phyloP scores from a whole-genome alignment of 106 monocot species.

The Platanthera guangdongensis region DNA sequence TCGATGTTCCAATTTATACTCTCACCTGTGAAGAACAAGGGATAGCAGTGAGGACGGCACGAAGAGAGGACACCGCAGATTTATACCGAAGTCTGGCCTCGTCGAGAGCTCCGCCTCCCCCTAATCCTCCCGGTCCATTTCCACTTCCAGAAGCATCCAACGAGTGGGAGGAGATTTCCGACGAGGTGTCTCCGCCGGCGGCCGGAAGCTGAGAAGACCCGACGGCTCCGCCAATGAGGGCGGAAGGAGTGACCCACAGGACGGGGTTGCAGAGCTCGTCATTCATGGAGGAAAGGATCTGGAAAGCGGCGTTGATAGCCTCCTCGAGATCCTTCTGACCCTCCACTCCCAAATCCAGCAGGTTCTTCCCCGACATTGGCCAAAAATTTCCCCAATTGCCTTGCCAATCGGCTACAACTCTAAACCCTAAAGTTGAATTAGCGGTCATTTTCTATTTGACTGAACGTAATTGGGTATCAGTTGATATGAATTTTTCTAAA shows the following conservation, averaged over 20 bases:
- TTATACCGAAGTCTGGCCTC: constrained; percentile 84
- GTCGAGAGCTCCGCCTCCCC: constrained; percentile 68
- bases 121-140: constrained; percentile 3
- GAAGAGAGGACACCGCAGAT: constrained; percentile 66
- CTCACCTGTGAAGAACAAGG: constrained; percentile 43
- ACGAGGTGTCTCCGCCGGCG: constrained; percentile 11
- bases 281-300: constrained; percentile 93
- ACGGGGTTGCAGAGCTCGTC: constrained; percentile 96
- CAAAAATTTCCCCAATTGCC: neutral
- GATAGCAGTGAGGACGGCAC: constrained; percentile 52
- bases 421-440: neutral
- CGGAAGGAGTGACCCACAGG: constrained; percentile 59
- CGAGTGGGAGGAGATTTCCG: constrained; percentile 25
- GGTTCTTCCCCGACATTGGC: constrained; percentile 37
- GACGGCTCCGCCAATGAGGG: constrained; percentile 6
- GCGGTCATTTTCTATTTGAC: too few relatives aligned
- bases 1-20: neutral
- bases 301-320: constrained; percentile 73
- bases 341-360: constrained; percentile 55
- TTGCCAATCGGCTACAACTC: neutral
- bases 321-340: constrained; percentile 72
- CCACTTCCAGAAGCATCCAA: constrained; percentile 7
- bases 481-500: too few relatives aligned
- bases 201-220: neutral
- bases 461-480: too few relatives aligned